Evolutionary conservation across 169 alveolate genomes (phyloP), one percentile per base, ranked within the genome.

Genomic region (Babesia microti): DNA sequence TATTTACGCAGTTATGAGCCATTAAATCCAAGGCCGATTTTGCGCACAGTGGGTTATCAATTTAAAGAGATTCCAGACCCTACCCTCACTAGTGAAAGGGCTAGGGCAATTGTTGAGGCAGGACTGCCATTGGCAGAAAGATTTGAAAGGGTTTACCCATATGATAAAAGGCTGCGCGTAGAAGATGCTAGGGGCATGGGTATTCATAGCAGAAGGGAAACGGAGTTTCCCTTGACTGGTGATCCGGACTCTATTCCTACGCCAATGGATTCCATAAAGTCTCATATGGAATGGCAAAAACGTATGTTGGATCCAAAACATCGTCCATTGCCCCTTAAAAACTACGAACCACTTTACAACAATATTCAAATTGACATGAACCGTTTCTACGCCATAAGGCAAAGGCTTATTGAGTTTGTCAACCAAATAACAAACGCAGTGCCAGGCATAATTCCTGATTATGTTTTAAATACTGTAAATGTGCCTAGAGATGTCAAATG

Each of bases 181-280:
- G 47, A 53, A 19, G 75, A 63, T 43, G 75, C 75, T 4, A 29
- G 75, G 6, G 53, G 75, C 26, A 36, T 47, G 36, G 75, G 75
- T 7, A 44, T 51, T 14, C 18, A 42, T 7, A 63, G 69, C 40
- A 27, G 75, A n/a, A 53, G 51, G 60, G 26, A 47, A 9, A 53
- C 59, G 0, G 40, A 37, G 27, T 63, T 44, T 19, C 51, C 33
- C 24, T 53, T 63, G 24, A 63, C 75, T 11, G 75, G 75, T 1
- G 75, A 63, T 0, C 47, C 52, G 7, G 35, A 49, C 6, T 6
- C 41, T 15, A 46, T 45, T 18, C 75, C 75, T 4, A 54, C 68
- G 12, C 75, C 75, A 0, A 54, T 53, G 60, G 52, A 32, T 32
- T 40, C 68, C 45, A 52, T 46, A 68, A 68, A 15, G 39, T 43